phyloP scores from a whole-genome alignment of 2,329 filamentous ascomycete species.

The Tolypocladium sp. region DNA sequence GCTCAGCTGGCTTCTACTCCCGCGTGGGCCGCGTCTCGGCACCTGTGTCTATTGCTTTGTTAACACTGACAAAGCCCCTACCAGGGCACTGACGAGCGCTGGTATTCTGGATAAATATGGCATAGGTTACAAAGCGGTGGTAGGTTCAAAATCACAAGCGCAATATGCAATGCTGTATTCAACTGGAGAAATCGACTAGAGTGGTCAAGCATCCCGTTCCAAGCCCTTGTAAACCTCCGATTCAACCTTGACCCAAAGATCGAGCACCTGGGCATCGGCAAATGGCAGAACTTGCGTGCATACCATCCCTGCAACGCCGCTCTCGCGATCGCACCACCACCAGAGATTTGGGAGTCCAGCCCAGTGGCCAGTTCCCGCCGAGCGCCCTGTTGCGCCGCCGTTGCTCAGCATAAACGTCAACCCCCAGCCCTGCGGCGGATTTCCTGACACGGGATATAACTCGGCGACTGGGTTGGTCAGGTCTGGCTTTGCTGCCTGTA shows the following conservation, averaged over 20 bases:
- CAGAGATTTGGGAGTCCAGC: constrained; percentile 50
- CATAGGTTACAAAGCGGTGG: not conserved
- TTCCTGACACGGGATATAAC: constrained; percentile 33
- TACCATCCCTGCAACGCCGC: constrained; percentile 44
- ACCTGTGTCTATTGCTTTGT: too few relatives aligned
- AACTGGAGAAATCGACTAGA: not conserved
- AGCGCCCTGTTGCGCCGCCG: constrained; percentile 41
- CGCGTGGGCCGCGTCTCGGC: too few relatives aligned
- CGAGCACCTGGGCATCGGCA: constrained; percentile 29
- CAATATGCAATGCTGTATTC: not conserved
- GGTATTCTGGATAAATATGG: not conserved
- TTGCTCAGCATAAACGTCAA: constrained; percentile 45
- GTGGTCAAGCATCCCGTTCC: not conserved
- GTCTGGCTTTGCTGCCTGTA: constrained; percentile 37
- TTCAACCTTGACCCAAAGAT: constrained; percentile 30
- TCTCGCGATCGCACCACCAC: constrained; percentile 55
- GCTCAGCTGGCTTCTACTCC: too few relatives aligned
- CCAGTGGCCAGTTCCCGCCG: constrained; percentile 43
- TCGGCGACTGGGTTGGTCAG: constrained; percentile 38
- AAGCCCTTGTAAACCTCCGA: constrained; percentile 21
- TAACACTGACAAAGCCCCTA: too few relatives aligned
- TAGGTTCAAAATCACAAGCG: not conserved
- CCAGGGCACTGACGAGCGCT: too few relatives aligned
- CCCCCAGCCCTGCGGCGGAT: constrained; percentile 56
- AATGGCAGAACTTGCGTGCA: constrained; percentile 43